phyloP scores from a whole-genome alignment of 73 alveolate genomes.

The Paramecium sonneborni region DNA sequence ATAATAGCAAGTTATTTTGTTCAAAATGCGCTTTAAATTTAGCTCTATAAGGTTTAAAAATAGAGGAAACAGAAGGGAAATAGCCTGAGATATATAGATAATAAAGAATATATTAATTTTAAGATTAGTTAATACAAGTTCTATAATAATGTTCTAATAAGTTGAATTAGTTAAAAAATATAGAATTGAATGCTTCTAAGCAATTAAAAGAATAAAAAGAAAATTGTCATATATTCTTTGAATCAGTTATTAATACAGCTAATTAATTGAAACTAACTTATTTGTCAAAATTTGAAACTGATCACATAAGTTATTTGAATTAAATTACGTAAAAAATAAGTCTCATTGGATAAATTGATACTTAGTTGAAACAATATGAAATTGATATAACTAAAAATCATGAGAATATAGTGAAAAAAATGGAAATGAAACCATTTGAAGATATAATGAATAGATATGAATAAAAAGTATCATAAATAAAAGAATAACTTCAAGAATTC shows the following conservation, averaged over 20 bases:
- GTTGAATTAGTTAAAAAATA: background rate
- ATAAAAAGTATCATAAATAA: background rate
- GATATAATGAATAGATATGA: slow-evolving; percentile 50
- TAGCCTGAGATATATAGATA: slow-evolving; percentile 3
- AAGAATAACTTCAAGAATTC: background rate
- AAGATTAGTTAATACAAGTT: background rate
- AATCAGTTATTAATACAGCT: slow-evolving; percentile 15
- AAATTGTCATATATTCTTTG: background rate
- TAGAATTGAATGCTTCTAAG: background rate
- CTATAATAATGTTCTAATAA: background rate
- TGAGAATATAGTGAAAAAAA: slow-evolving; percentile 15
- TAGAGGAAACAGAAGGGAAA: slow-evolving; percentile 38
- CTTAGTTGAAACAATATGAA: slow-evolving; percentile 11
- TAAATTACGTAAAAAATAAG: background rate
- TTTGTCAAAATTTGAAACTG: slow-evolving; percentile 18
- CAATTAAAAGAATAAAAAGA: background rate
- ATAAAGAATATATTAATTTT: slow-evolving; percentile 1
- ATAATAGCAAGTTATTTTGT: slow-evolving; percentile 39
- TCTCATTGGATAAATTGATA: background rate
- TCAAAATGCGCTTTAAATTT: slow-evolving; percentile 47
- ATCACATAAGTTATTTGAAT: background rate
- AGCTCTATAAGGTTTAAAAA: slow-evolving; percentile 22
- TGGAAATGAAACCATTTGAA: slow-evolving; percentile 58
- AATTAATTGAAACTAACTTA: slow-evolving; percentile 6
- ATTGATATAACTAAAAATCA: slow-evolving; percentile 26